Evolutionary conservation across 108 stramenopile genomes (phyloP).

Genomic region (Cyclostephanos tholiformis): DNA sequence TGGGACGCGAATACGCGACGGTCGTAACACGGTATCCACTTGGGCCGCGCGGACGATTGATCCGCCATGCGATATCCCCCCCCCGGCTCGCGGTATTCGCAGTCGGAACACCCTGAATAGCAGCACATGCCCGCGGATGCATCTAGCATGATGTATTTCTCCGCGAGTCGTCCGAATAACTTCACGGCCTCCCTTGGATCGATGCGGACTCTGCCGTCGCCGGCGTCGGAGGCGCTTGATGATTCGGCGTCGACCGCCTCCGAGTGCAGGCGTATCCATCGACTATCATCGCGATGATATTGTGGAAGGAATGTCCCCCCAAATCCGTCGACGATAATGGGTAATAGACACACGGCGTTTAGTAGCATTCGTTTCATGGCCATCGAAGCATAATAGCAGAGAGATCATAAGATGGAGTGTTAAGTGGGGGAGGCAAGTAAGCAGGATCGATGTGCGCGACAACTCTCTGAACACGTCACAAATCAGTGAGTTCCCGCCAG

Average conservation of each 20-base stretch:
- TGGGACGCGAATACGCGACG: slow-evolving; percentile 57
- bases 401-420: no score
- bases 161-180: slow-evolving; percentile 81
- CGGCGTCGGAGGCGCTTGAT: not conserved
- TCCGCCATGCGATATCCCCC: slow-evolving; percentile 87
- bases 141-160: slow-evolving; percentile 88
- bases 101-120: slow-evolving; percentile 72
- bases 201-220: slow-evolving; percentile 28
- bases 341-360: not conserved
- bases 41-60: slow-evolving; percentile 74
- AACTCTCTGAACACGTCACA: slow-evolving; percentile 17
- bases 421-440: no score
- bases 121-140: slow-evolving; percentile 83
- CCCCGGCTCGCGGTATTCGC: slow-evolving; percentile 67
- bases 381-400: no score
- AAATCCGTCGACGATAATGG: slow-evolving; percentile 20
- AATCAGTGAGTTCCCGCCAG: not conserved
- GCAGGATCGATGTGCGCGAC: no score
- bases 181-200: slow-evolving; percentile 83
- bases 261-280: slow-evolving; percentile 12
- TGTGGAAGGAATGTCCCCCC: not conserved
- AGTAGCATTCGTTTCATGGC: not conserved
- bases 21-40: slow-evolving; percentile 85
- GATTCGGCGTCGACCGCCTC: slow-evolving; percentile 27
- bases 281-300: slow-evolving; percentile 2